Evolutionary conservation across 1,139 yeast species (phyloP).

Genomic region (Schizosaccharomyces versatilis): DNA sequence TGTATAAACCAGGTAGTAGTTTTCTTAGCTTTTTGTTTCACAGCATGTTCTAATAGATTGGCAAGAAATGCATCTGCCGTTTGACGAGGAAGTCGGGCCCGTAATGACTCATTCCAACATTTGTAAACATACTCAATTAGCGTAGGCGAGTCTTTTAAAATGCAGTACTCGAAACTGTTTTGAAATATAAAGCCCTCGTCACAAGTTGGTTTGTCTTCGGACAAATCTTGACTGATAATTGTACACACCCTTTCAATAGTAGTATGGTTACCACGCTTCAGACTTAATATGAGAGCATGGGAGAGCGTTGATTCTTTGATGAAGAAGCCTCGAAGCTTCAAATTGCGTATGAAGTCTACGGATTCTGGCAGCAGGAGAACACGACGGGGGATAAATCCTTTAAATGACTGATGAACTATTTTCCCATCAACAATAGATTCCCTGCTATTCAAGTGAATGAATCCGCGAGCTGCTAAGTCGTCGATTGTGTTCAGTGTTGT

Average conservation of each 20-base stretch:
- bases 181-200: neutral
- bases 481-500: neutral
- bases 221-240: neutral
- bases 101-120: neutral
- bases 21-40: neutral
- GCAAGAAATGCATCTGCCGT: neutral
- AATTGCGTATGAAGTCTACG: neutral
- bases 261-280: neutral
- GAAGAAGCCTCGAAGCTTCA: neutral
- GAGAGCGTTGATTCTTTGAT: neutral
- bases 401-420: neutral
- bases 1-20: neutral
- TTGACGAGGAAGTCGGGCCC: neutral
- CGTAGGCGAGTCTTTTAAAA: neutral
- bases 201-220: neutral
- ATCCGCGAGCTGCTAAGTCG: neutral
- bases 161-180: neutral
- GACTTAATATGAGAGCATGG: neutral
- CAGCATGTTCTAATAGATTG: neutral
- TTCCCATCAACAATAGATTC: neutral
- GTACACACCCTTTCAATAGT: neutral
- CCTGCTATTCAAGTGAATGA: neutral
- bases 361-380: neutral
- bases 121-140: neutral
- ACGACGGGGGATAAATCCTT: neutral